phyloP scores from a whole-genome alignment of 176 grass and related monocot genomes.

The Eragrostis curvula region DNA sequence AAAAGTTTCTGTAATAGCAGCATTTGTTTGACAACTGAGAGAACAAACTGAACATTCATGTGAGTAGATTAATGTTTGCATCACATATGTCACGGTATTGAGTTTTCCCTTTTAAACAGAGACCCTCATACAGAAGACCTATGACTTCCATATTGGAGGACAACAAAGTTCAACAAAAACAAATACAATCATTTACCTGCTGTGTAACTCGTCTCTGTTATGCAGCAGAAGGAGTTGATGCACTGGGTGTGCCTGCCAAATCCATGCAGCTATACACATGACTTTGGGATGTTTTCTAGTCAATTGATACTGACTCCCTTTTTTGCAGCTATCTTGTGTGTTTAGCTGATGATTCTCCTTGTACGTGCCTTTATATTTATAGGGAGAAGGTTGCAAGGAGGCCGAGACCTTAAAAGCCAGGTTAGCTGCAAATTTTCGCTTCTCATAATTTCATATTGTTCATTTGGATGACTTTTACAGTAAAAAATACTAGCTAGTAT shows the following conservation, averaged over 20 bases:
- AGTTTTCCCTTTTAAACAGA: background rate
- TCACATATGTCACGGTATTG: slow-evolving; percentile 1
- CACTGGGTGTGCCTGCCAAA: slow-evolving; percentile 86
- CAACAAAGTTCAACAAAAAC: background rate
- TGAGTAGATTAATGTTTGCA: background rate
- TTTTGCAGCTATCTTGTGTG: slow-evolving; percentile 18
- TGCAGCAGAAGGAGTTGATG: slow-evolving; percentile 75
- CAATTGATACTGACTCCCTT: background rate
- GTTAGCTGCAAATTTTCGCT: slow-evolving; percentile 37
- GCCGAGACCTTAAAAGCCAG: slow-evolving; percentile 4
- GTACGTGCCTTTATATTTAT: slow-evolving; percentile 53
- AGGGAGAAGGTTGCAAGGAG: slow-evolving; percentile 38
- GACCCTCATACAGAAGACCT: background rate
- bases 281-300: slow-evolving; percentile 37
- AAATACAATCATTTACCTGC: slow-evolving; percentile 46
- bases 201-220: slow-evolving; percentile 91
- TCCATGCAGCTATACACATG: slow-evolving; percentile 97
- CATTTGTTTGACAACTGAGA: background rate
- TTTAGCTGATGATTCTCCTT: slow-evolving; percentile 36
- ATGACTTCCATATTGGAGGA: background rate
- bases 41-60: background rate
- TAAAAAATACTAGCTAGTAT: no score
- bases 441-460: slow-evolving; percentile 30
- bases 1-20: background rate
- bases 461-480: background rate